A percentile compares a stretch with the other conserved stretches of the same genome.
These are phyloP conservation scores for Plasmodium gonderi DNA, from an alignment of 169 alveolate genomes.

Conservation along the genomic window DNA sequence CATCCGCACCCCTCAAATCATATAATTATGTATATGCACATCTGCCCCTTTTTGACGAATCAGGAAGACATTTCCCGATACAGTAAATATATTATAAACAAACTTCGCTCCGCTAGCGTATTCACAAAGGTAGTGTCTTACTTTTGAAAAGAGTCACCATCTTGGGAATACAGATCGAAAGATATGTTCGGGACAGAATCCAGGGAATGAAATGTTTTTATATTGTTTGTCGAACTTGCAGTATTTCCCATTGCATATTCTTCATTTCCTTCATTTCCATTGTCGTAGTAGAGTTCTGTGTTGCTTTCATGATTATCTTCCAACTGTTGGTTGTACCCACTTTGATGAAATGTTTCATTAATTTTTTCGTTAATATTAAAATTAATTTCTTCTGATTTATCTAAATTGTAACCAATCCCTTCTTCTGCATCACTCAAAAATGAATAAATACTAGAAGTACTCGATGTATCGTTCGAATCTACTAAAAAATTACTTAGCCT, in stretches of 20 bases:
- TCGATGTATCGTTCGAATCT: not conserved
- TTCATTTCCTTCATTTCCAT: not conserved
- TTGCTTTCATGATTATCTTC: not conserved
- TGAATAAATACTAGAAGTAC: not conserved
- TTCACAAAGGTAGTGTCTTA: not conserved
- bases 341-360: slow-evolving; percentile 10
- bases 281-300: not conserved
- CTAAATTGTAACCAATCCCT: not conserved
- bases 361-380: slow-evolving; percentile 22
- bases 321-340: not conserved
- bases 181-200: slow-evolving; percentile 50
- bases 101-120: not conserved
- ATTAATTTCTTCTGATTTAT: slow-evolving; percentile 31
- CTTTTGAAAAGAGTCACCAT: slow-evolving; percentile 7
- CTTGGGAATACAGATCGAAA: slow-evolving; percentile 30
- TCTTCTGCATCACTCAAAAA: slow-evolving; percentile 21
- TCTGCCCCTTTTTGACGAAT: too few relatives aligned
- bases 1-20: not conserved
- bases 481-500: slow-evolving; percentile 11
- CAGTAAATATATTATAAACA: not conserved
- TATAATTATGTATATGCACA: not conserved
- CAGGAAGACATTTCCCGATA: too few relatives aligned
- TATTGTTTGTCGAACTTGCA: not conserved
- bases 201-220: slow-evolving; percentile 44
- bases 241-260: not conserved